Evolutionary conservation across 352 stramenopile species (phyloP).

Genomic region (Phytophthora hibernalis): DNA sequence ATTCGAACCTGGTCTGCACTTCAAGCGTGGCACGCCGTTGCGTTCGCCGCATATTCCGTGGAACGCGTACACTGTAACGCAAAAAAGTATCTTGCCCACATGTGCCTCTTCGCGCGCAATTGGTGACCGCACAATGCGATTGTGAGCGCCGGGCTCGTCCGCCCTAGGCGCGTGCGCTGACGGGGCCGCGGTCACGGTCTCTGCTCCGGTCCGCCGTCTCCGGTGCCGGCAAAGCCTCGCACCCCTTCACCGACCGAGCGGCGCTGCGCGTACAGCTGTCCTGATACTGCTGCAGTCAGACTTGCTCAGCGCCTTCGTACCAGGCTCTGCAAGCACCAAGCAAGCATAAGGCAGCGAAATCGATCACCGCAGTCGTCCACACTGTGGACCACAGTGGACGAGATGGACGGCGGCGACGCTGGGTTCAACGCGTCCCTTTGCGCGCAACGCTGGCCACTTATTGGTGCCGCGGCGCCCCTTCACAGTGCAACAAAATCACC

Average conservation of each 20-base stretch:
- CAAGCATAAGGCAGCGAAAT: neutral
- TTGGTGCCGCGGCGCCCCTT: constrained; percentile 19
- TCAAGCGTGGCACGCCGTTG: constrained; percentile 34
- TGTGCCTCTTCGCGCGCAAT: constrained; percentile 34
- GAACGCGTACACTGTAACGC: constrained; percentile 26
- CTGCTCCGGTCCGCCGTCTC: neutral
- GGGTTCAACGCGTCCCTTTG: constrained; percentile 22
- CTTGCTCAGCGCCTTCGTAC: too few relatives aligned
- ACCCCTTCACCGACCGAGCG: constrained; percentile 17
- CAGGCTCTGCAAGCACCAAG: too few relatives aligned
- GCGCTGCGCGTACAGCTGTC: too few relatives aligned
- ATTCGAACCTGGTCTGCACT: constrained; percentile 11
- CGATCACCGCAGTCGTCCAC: too few relatives aligned
- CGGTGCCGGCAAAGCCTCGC: neutral
- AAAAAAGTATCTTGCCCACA: constrained; percentile 41
- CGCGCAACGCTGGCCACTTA: constrained; percentile 20
- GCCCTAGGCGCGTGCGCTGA: neutral
- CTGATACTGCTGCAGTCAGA: too few relatives aligned
- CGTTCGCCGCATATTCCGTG: constrained; percentile 47
- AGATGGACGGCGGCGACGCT: constrained; percentile 1
- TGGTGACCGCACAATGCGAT: constrained; percentile 5
- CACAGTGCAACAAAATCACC: constrained; percentile 27
- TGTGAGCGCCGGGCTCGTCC: constrained; percentile 16
- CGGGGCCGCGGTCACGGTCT: neutral
- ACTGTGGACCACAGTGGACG: too few relatives aligned